phyloP scores from a whole-genome alignment of 441 rosid genomes.

The Geranium incanum region DNA sequence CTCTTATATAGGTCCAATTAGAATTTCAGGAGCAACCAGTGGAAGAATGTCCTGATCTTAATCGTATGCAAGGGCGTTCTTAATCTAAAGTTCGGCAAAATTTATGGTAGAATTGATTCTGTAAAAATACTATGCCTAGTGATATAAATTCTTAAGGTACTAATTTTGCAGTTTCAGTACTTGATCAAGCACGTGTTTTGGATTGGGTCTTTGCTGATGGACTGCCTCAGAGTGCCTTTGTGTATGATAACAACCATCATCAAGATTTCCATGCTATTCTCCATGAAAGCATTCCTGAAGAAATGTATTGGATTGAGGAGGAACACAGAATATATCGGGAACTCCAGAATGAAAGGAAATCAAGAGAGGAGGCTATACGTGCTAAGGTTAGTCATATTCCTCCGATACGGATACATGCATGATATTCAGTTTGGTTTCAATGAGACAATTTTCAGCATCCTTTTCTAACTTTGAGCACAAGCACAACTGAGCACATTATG shows the following conservation, averaged over 20 bases:
- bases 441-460: background rate
- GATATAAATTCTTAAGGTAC: conserved; percentile 16
- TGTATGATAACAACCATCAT: conserved; percentile 63
- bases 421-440: background rate
- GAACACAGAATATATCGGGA: conserved; percentile 48
- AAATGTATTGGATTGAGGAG: conserved; percentile 69
- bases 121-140: conserved; percentile 11
- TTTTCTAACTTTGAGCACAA: background rate
- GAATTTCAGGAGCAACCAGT: conserved; percentile 4
- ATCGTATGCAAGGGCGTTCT: conserved; percentile 2
- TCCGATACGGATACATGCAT: background rate
- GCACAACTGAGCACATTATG: conserved; percentile 8
- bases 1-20: conserved; percentile 9
- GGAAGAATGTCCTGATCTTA: background rate
- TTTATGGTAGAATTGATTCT: conserved; percentile 8
- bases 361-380: conserved; percentile 63
- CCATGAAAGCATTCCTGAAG: conserved; percentile 44
- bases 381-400: conserved; percentile 50
- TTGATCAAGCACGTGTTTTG: conserved; percentile 54
- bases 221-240: conserved; percentile 55
- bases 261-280: conserved; percentile 79
- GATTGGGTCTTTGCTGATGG: conserved; percentile 97
- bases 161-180: conserved; percentile 56
- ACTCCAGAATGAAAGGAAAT: conserved; percentile 62
- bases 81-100: background rate